Percentiles rank a stretch among this genome's conserved stretches.
Evolutionary conservation across 2,329 filamentous ascomycete genomes (phyloP).

Genomic region (Parafenestella ontariensis): DNA sequence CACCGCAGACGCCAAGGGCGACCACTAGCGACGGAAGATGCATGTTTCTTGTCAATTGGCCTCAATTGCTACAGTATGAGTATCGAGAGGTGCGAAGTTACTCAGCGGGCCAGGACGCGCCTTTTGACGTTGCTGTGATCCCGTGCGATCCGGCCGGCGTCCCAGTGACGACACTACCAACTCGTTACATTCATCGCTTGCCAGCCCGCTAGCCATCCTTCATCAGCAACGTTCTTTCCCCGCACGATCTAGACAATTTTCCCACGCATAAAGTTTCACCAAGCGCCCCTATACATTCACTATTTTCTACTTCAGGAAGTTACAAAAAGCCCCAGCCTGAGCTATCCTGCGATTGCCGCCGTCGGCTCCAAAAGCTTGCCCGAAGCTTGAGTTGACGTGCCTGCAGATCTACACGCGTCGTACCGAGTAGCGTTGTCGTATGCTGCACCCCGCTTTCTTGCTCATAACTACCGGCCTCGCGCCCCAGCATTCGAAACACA

Average conservation of each 20-base stretch:
- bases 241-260: slow-evolving; percentile 20
- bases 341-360: slow-evolving; percentile 40
- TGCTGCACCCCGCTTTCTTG: slow-evolving; percentile 12
- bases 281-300: not conserved
- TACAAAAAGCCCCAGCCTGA: slow-evolving; percentile 6
- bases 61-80: slow-evolving; percentile 11
- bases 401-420: slow-evolving; percentile 18
- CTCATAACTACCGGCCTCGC: slow-evolving; percentile 11
- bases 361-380: slow-evolving; percentile 24
- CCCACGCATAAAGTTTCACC: slow-evolving; percentile 14
- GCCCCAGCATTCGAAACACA: slow-evolving; percentile 10
- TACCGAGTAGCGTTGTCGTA: slow-evolving; percentile 2
- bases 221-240: slow-evolving; percentile 11
- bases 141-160: slow-evolving; percentile 17
- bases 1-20: slow-evolving; percentile 38
- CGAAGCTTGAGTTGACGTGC: slow-evolving; percentile 33
- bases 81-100: not conserved
- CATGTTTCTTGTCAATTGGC: slow-evolving; percentile 33
- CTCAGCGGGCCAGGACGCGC: slow-evolving; percentile 5
- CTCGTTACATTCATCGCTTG: slow-evolving; percentile 20
- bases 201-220: slow-evolving; percentile 9
- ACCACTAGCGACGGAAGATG: slow-evolving; percentile 38
- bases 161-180: slow-evolving; percentile 52
- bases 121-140: slow-evolving; percentile 19
- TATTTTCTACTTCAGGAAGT: slow-evolving; percentile 9